Base-by-base conservation (phyloP, 192 early-diverging fungal species). In the Mortierella claussenii region DNA sequence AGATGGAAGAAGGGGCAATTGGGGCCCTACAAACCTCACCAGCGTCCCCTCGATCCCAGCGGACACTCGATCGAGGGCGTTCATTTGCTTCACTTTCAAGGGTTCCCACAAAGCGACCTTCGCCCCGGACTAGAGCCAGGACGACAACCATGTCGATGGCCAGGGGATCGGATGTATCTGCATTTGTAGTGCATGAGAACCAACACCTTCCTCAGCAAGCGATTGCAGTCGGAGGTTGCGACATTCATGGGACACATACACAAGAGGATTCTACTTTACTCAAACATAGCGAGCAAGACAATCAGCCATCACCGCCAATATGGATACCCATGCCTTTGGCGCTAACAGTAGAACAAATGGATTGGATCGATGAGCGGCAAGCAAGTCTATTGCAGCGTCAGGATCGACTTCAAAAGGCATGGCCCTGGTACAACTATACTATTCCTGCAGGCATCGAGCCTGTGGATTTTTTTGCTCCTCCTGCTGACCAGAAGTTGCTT, bases 341-440 rank as follows among this genome's bases (percentile, higher is more conserved):
- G 0, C 54, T 76, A 30, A 76, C 73, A 1, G 11, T n/a, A 21
- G 58, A 76, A 20, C 73, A 76, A 49, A 67, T 76, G 52, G 63
- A 66, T 0, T 76, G 73, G 73, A 53, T 76, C 11, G 64, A 76
- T 26, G 30, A 60, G 4, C 58, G 32, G 2, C 64, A 76, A 18
- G 26, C 8, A 0, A 10, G 36, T 0, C 33, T 76, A 0, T 51
- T 76, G 34, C 33, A 34, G 17, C 56, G 26, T 18, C 64, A 76
- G 27, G 48, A 32, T 4, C 50, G 32, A 11, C 15, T 76, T 3
- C 63, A 76, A 40, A 53, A 33, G 18, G 58, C 57, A 33, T 76
- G 73, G 73, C 73, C 73, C 27, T 76, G 73, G 73, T 76, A 76
- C 47, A 60, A 60, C 23, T 76, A 60, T n/a, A 76, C 65, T 18